A percentile compares a stretch with the other conserved stretches of the same genome.
Conservation (phyloP, 192 early-diverging fungal species). For the Umbelopsis sp. region DNA sequence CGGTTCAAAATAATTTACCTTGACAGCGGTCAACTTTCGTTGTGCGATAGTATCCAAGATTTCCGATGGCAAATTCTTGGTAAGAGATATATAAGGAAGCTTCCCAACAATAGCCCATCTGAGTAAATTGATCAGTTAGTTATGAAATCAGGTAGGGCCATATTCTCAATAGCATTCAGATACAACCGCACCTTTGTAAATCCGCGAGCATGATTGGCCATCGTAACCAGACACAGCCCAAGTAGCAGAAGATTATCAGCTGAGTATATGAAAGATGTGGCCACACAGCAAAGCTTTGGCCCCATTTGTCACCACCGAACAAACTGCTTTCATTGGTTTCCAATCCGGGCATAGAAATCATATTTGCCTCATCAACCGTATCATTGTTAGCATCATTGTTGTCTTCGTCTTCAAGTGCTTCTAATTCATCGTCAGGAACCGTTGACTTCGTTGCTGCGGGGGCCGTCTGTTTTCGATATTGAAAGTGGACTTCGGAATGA, state of each 20-base stretch:
- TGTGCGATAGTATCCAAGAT: slow-evolving; percentile 2
- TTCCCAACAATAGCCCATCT: slow-evolving; percentile 21
- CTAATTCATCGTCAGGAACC: neutral
- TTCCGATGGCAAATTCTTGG: slow-evolving; percentile 3
- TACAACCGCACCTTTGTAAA: slow-evolving; percentile 1
- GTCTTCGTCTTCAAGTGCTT: slow-evolving; percentile 6
- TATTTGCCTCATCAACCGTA: neutral
- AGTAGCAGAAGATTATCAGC: slow-evolving; percentile 21
- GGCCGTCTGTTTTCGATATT: neutral
- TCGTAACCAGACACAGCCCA: slow-evolving; percentile 23
- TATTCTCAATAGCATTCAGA: neutral
- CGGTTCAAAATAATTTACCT: neutral
- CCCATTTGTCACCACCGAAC: neutral
- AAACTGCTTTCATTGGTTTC: neutral
- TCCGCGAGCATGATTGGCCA: slow-evolving; percentile 28
- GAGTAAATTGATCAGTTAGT: no score
- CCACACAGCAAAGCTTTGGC: neutral
- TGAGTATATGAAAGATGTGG: neutral
- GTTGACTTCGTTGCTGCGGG: neutral
- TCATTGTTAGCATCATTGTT: neutral
- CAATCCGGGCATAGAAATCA: neutral
- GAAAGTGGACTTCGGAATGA: slow-evolving; percentile 1
- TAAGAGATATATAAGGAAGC: slow-evolving; percentile 23
- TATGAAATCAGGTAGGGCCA: no score
- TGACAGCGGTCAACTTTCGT: neutral